These are phyloP conservation scores for Cladosporium halotolerans DNA, from an alignment of 2,329 filamentous ascomycete genomes.

Conservation along the genomic window DNA sequence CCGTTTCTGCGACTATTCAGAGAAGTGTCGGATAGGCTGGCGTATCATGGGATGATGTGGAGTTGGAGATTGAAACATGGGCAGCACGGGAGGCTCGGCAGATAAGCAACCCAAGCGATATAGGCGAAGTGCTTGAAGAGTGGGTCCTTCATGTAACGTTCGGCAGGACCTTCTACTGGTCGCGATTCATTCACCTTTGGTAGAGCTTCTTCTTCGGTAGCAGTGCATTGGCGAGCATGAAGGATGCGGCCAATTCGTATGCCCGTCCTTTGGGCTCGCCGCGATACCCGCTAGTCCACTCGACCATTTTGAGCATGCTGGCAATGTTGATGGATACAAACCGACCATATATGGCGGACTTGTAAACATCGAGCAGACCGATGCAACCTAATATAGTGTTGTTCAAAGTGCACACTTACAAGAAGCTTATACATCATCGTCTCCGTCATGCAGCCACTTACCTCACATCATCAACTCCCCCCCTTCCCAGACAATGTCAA, in stretches of 20 bases:
- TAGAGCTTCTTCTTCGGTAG: no score
- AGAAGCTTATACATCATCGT: background rate
- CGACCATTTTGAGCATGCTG: background rate
- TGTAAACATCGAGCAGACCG: no score
- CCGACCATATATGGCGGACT: background rate
- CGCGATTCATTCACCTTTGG: background rate
- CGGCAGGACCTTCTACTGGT: background rate
- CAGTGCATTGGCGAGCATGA: no score
- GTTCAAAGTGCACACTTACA: background rate
- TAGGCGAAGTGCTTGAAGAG: background rate
- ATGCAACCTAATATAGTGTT: no score
- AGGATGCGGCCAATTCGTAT: no score
- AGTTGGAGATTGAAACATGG: background rate
- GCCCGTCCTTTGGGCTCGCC: no score
- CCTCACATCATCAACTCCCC: slow-evolving; percentile 20
- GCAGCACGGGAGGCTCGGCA: background rate
- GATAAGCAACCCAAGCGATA: background rate
- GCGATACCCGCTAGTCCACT: no score
- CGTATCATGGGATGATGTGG: background rate
- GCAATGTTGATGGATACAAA: background rate
- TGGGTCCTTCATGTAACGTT: background rate
- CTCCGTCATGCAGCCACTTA: background rate
- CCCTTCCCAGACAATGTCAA: slow-evolving; percentile 39
- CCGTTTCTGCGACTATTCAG: no score
- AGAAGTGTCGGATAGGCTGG: no score